phyloP scores from a whole-genome alignment of 108 stramenopile species.

The Craspedostauros australis region DNA sequence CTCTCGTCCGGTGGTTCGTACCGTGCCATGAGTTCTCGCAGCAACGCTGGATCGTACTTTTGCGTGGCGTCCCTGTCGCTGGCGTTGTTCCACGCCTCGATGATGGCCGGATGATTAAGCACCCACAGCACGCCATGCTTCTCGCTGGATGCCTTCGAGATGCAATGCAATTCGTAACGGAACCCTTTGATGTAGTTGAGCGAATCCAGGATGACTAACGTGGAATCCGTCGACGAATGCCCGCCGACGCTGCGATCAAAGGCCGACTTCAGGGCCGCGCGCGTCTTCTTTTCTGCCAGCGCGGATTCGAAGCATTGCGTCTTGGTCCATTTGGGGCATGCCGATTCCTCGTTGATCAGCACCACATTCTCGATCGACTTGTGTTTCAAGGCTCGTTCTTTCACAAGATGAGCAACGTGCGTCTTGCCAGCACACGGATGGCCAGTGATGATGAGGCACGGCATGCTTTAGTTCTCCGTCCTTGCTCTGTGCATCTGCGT shows the following conservation, averaged over 20 bases:
- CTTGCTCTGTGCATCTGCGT: too few relatives aligned
- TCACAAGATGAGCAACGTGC: slow-evolving; percentile 58
- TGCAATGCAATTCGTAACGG: slow-evolving; percentile 84
- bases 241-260: slow-evolving; percentile 58
- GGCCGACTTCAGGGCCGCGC: slow-evolving; percentile 66
- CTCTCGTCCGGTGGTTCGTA: slow-evolving; percentile 83
- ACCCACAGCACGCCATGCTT: slow-evolving; percentile 81
- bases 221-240: slow-evolving; percentile 6
- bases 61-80: background rate
- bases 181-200: slow-evolving; percentile 90
- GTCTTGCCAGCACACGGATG: slow-evolving; percentile 80
- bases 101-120: slow-evolving; percentile 35
- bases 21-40: slow-evolving; percentile 66
- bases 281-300: slow-evolving; percentile 62
- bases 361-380: slow-evolving; percentile 43
- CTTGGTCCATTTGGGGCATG: slow-evolving; percentile 53
- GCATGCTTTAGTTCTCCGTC: too few relatives aligned
- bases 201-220: slow-evolving; percentile 80
- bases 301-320: slow-evolving; percentile 58
- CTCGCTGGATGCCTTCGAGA: slow-evolving; percentile 71
- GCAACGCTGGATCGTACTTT: slow-evolving; percentile 31
- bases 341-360: slow-evolving; percentile 46
- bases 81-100: slow-evolving; percentile 47
- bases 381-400: slow-evolving; percentile 56
- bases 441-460: slow-evolving; percentile 72